Conservation (phyloP, 225 moss, liverwort and hornwort genomes). For the Pseudisothecium myosuroides region DNA sequence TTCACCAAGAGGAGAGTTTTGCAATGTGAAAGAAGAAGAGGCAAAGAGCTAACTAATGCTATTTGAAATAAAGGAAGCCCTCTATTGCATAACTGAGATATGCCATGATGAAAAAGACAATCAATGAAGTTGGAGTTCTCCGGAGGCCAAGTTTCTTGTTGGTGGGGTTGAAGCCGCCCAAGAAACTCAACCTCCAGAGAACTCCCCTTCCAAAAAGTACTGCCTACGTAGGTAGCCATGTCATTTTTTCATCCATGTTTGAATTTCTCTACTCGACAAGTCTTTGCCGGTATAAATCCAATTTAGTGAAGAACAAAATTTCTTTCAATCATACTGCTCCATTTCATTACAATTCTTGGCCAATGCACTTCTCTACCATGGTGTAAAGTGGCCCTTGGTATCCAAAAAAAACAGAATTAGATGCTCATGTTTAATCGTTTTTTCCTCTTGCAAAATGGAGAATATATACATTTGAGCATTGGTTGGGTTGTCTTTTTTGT, state of each 20-base stretch:
- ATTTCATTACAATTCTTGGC: not conserved
- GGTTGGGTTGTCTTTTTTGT: not conserved
- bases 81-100: rapidly evolving
- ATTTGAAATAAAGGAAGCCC: not conserved
- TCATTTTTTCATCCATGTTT: not conserved
- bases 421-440: not conserved
- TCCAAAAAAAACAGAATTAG: too few species aligned
- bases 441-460: rapidly evolving
- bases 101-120: not conserved
- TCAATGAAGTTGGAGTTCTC: not conserved
- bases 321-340: too few species aligned
- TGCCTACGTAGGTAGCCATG: too few species aligned
- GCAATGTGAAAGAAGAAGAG: not conserved
- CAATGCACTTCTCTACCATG: not conserved
- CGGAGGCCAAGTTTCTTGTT: rapidly evolving
- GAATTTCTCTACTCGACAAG: not conserved
- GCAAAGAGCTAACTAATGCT: not conserved
- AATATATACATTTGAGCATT: not conserved
- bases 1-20: not conserved
- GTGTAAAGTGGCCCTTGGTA: rapidly evolving
- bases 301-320: too few species aligned
- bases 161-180: rapidly evolving
- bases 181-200: rapidly evolving
- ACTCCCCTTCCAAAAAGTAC: not conserved
- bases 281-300: too few species aligned